phyloP scores from a whole-genome alignment of 148 eudicot species.

The Persicaria tinctoria region DNA sequence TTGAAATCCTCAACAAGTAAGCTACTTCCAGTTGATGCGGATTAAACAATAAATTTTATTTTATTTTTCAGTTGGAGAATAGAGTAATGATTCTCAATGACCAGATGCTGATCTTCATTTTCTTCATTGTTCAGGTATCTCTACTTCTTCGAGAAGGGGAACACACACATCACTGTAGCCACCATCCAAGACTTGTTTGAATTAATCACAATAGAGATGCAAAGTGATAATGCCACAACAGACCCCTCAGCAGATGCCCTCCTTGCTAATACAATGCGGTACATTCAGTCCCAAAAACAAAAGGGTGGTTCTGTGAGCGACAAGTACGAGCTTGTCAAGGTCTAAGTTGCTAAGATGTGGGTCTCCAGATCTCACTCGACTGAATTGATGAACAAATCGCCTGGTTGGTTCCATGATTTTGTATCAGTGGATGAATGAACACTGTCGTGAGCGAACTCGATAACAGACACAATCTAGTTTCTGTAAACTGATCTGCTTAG shows the following conservation, averaged over 20 bases:
- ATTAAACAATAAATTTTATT: background rate
- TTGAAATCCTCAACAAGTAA: slow-evolving; percentile 96
- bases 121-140: slow-evolving; percentile 53
- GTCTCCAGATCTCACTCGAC: background rate
- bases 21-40: slow-evolving; percentile 9
- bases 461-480: background rate
- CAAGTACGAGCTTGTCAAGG: slow-evolving; percentile 64
- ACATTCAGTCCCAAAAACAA: slow-evolving; percentile 92
- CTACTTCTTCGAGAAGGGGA: slow-evolving; percentile 94
- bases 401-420: background rate
- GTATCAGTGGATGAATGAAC: no score
- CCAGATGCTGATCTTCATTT: background rate
- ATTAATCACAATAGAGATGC: slow-evolving; percentile 78
- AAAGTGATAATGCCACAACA: slow-evolving; percentile 46
- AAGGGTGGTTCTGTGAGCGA: slow-evolving; percentile 91
- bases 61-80: background rate
- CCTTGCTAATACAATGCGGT: slow-evolving; percentile 77
- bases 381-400: background rate
- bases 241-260: slow-evolving; percentile 95
- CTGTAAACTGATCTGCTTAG: no score
- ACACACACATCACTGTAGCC: slow-evolving; percentile 62
- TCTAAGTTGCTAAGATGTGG: slow-evolving; percentile 16
- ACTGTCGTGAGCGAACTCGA: background rate
- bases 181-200: slow-evolving; percentile 79
- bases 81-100: background rate